Base-by-base conservation (phyloP, 139 green algal genomes). In the Haematococcus sp. region DNA sequence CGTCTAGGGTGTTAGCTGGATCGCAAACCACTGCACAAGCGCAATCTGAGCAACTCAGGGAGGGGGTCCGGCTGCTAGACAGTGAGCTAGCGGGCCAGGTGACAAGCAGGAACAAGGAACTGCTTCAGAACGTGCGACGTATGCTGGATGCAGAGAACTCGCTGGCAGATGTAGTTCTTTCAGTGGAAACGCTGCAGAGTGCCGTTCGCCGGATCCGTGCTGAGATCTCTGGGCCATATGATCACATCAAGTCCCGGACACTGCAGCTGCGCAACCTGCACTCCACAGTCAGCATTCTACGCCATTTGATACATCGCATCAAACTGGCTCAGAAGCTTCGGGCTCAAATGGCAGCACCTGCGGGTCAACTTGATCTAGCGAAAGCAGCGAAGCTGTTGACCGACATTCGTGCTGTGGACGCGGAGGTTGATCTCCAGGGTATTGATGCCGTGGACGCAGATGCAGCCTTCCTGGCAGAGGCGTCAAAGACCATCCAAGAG, bases 321-420 rank as follows among this genome's bases (percentile, higher is more conserved):
- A 93, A 91, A 79, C 84, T 90, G 5, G 76, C 70, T 16, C 51
- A 84, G 27, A 84, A 88, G 69, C 83, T 85, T 22, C 65, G 68
- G 25, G 55, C 51, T 15, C 76, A 87, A 69, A 70, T 88, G 70
- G 66, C 71, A 16, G 77, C 76, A 17, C 54, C 80, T 0, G 28
- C 75, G n/a, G 70, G 64, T 23, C 56, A 73, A n/a, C 28, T 92
- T 56, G 92, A 97, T 70, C 75, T 95, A 9, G 88, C 91, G 20
- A 97, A 97, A 64, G 88, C 91, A 1, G 92, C 92, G 5, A 90
- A 89, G 76, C 87, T 97, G 27, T 73, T 95, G 19, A 84, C 81
- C 25, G 92, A 97, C 56, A 85, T 96, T 23, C 43, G 70, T 0
- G 74, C 81, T 1, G 76, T 89, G 2, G 77, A 81, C 44, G 63